These are phyloP conservation scores for Cyberlindnera xylosilytica DNA, from an alignment of 805 yeast species.

Conservation along the genomic window DNA sequence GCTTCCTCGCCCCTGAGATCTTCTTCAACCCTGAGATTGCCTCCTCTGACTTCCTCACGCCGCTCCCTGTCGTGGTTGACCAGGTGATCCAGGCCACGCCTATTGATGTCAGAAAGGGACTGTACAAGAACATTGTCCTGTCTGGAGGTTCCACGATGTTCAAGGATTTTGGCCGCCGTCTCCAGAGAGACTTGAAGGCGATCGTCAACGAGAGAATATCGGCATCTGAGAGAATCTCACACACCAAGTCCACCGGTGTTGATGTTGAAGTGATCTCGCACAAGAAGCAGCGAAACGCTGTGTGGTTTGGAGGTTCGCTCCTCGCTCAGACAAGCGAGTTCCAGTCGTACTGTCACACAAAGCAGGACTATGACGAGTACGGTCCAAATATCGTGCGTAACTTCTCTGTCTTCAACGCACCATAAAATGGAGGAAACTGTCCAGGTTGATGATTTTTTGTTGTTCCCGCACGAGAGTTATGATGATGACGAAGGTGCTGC, in stretches of 20 bases:
- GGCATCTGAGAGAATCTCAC: constrained; percentile 68
- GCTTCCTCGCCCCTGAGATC: constrained; percentile 98
- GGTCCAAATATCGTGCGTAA: constrained; percentile 98
- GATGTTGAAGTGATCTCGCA: constrained; percentile 96
- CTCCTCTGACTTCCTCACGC: constrained; percentile 91
- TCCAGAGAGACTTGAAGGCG: constrained; percentile 88
- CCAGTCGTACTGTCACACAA: constrained; percentile 93
- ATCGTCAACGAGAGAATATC: constrained; percentile 88
- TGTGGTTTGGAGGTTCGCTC: constrained; percentile 98
- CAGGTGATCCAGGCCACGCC: constrained; percentile 94
- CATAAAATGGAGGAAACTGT: constrained; percentile 40
- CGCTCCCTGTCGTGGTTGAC: constrained; percentile 94
- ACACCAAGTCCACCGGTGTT: constrained; percentile 82
- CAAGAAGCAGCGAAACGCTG: constrained; percentile 97
- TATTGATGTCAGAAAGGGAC: constrained; percentile 95
- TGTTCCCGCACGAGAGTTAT: too few relatives aligned
- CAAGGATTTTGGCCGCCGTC: constrained; percentile 94
- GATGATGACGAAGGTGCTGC: too few relatives aligned
- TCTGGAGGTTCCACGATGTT: constrained; percentile 99
- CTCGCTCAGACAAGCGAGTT: constrained; percentile 97
- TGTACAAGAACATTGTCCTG: constrained; percentile 91
- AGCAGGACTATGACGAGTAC: constrained; percentile 94
- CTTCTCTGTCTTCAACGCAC: constrained; percentile 90
- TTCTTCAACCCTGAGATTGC: constrained; percentile 98
- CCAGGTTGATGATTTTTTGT: too few relatives aligned